Evolutionary conservation across 768 basidiomycete genomes (phyloP).

Genomic region (Lactifluus volemus): DNA sequence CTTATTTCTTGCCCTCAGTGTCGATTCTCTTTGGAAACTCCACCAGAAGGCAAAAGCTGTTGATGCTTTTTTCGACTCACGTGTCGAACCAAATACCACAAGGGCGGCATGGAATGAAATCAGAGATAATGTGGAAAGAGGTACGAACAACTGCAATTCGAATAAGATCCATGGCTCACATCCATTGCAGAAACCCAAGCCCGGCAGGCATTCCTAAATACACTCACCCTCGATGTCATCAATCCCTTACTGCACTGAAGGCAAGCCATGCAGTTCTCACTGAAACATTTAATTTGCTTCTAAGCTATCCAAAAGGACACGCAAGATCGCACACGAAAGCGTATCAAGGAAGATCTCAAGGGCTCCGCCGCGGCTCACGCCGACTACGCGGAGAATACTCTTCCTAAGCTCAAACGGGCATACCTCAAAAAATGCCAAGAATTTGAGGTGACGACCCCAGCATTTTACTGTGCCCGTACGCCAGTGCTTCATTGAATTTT

Average conservation of each 20-base stretch:
- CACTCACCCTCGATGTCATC: conserved; percentile 66
- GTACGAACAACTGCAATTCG: conserved; percentile 27
- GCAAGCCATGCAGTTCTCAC: conserved; percentile 28
- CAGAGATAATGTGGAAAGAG: conserved; percentile 77
- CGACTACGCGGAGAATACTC: conserved; percentile 70
- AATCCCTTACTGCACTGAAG: conserved; percentile 56
- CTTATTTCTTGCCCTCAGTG: conserved; percentile 32
- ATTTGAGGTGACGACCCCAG: conserved; percentile 51
- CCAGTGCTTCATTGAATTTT: not conserved
- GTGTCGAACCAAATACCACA: conserved; percentile 50
- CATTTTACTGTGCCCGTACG: not conserved
- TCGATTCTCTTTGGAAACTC: conserved; percentile 65
- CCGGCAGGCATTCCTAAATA: conserved; percentile 67
- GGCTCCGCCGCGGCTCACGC: conserved; percentile 66
- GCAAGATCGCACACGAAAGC: conserved; percentile 85
- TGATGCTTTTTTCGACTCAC: conserved; percentile 68
- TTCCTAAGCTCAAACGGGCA: conserved; percentile 71
- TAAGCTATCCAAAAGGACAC: conserved; percentile 48
- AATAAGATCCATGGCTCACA: not conserved
- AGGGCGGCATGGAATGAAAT: conserved; percentile 78
- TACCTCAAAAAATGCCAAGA: conserved; percentile 84
- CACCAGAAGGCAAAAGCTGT: conserved; percentile 62
- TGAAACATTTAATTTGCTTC: not conserved
- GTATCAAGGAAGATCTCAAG: conserved; percentile 87
- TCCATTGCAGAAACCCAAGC: conserved; percentile 62